phyloP scores from a whole-genome alignment of 2,329 filamentous ascomycete genomes.

The Fusarium tjaetaba region DNA sequence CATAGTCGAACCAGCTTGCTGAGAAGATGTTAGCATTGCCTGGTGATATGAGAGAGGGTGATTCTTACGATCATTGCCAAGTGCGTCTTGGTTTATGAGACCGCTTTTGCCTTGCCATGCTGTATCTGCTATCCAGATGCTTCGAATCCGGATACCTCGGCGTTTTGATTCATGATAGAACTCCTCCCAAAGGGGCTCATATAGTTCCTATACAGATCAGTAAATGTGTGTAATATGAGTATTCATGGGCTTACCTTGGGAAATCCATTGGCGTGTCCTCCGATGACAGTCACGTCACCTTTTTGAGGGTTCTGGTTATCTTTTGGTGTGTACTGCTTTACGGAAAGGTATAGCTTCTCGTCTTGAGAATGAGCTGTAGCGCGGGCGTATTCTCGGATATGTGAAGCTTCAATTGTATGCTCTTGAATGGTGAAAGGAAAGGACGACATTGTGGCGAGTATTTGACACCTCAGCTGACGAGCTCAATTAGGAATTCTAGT shows the following conservation, averaged over 20 bases:
- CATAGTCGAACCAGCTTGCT: constrained; percentile 81
- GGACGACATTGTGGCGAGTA: constrained; percentile 34
- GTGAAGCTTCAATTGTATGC: constrained; percentile 77
- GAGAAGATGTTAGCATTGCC: constrained; percentile 1
- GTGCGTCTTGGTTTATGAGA: constrained; percentile 75
- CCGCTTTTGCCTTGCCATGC: constrained; percentile 85
- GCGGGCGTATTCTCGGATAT: constrained; percentile 83
- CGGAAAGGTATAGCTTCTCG: constrained; percentile 74
- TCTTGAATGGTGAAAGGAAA: constrained; percentile 72
- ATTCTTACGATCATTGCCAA: constrained; percentile 84
- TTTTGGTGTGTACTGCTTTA: constrained; percentile 89
- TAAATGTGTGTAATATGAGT: background rate
- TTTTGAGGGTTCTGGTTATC: constrained; percentile 73
- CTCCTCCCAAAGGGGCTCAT: constrained; percentile 92
- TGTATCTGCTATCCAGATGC: constrained; percentile 92
- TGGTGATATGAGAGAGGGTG: background rate
- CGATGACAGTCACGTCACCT: constrained; percentile 87
- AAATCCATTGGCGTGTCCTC: constrained; percentile 90
- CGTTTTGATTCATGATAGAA: constrained; percentile 67
- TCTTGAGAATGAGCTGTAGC: constrained; percentile 79
- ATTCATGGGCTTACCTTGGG: constrained; percentile 70
- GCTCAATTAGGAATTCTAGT: too few species aligned
- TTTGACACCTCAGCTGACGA: background rate
- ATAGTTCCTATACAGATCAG: constrained; percentile 73
- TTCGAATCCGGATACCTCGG: constrained; percentile 75